Evolutionary conservation across 257 asterid species (phyloP).

Genomic region (Solanum boliviense): DNA sequence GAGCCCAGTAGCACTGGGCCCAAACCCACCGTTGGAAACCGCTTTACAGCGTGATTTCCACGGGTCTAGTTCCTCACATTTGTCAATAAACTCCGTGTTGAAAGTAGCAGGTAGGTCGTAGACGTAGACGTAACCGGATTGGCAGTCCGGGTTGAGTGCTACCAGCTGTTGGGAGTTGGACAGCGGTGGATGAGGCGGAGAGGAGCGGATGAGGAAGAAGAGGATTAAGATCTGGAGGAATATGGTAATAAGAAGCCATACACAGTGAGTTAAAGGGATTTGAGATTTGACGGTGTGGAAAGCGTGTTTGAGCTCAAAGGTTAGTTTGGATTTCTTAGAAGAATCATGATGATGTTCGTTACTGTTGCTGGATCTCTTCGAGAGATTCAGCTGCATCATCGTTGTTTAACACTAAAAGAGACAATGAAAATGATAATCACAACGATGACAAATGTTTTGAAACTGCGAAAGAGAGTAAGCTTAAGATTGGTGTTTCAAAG

Average conservation of each 20-base stretch:
- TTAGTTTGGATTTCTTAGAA: background rate
- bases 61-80: slow-evolving; percentile 32
- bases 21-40: slow-evolving; percentile 36
- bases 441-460: background rate
- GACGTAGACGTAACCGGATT: slow-evolving; percentile 34
- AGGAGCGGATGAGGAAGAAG: slow-evolving; percentile 13
- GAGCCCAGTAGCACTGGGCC: slow-evolving; percentile 41
- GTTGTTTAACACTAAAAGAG: background rate
- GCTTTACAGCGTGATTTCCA: slow-evolving; percentile 39
- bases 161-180: background rate
- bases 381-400: background rate
- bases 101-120: slow-evolving; percentile 35
- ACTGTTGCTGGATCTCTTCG: background rate
- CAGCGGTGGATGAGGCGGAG: slow-evolving; percentile 5
- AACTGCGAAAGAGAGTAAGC: background rate
- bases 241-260: slow-evolving; percentile 1
- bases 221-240: slow-evolving; percentile 4
- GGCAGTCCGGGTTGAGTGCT: slow-evolving; percentile 12
- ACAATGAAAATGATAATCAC: background rate
- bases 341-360: background rate
- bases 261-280: slow-evolving; percentile 1
- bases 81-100: slow-evolving; percentile 27
- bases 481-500: background rate
- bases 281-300: slow-evolving; percentile 5
- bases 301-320: background rate